A percentile compares a stretch with the other conserved stretches of the same genome.
Conservation (phyloP, 768 basidiomycete species). For the Boletus subparvulus region DNA sequence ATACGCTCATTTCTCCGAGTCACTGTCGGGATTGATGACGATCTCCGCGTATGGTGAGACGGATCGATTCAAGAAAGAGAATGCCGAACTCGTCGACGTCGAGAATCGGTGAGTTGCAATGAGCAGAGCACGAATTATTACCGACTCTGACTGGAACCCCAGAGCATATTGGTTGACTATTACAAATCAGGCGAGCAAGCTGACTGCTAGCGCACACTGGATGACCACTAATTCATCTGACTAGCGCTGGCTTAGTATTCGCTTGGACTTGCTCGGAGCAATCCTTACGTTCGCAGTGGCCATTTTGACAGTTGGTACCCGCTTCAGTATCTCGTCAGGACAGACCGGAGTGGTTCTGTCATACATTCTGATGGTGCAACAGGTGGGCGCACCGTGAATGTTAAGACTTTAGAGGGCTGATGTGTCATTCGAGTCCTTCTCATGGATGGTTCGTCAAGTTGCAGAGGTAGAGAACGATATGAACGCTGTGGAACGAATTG, state of each 20-base stretch:
- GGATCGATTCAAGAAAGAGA: conserved; percentile 73
- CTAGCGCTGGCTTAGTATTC: conserved; percentile 82
- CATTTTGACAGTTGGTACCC: conserved; percentile 71
- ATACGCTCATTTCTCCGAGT: conserved; percentile 93
- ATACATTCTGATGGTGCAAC: conserved; percentile 79
- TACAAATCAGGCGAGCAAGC: conserved; percentile 61
- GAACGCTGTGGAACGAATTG: conserved; percentile 85
- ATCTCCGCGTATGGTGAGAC: conserved; percentile 86
- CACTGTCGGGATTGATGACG: conserved; percentile 80
- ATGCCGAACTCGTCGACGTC: conserved; percentile 70
- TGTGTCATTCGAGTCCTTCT: conserved; percentile 48
- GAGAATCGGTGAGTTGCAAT: conserved; percentile 66
- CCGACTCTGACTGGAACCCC: background rate
- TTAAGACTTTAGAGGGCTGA: background rate
- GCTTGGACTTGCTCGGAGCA: conserved; percentile 82
- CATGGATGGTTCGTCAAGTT: conserved; percentile 73
- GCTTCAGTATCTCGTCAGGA: conserved; percentile 73
- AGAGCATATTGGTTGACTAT: conserved; percentile 86
- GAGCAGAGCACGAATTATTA: background rate
- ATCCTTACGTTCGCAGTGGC: conserved; percentile 74
- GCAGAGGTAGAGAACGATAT: conserved; percentile 93
- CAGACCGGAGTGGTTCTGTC: conserved; percentile 77
- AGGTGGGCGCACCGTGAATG: conserved; percentile 40
- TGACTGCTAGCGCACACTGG: background rate
- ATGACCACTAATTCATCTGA: background rate